phyloP scores from a whole-genome alignment of 2,329 filamentous ascomycete species.

The Epichloe amarillans region DNA sequence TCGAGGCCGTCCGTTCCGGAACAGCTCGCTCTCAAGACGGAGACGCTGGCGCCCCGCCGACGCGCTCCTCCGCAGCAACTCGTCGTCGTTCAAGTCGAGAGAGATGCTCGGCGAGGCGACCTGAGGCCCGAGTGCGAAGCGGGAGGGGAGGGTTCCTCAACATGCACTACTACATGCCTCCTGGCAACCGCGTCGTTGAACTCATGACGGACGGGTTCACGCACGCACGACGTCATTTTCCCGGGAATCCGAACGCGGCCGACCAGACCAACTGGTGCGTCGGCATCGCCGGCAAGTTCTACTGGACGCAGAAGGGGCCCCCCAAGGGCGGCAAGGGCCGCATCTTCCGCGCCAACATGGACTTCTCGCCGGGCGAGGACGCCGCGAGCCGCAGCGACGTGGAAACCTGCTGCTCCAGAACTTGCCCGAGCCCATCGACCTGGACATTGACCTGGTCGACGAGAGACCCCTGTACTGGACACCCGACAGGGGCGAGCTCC shows the following conservation, averaged over 20 bases:
- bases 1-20: conserved; percentile 41
- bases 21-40: conserved; percentile 32
- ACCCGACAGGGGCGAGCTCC: conserved; percentile 45
- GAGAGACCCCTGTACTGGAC: conserved; percentile 44
- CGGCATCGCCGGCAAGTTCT: conserved; percentile 38
- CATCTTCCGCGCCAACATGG: conserved; percentile 36
- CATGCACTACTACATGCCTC: conserved; percentile 39
- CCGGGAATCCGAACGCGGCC: conserved; percentile 15
- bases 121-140: conserved; percentile 23
- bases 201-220: conserved; percentile 39
- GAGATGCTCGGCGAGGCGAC: conserved; percentile 32
- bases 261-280: conserved; percentile 37
- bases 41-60: conserved; percentile 31
- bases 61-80: conserved; percentile 36
- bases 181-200: conserved; percentile 32
- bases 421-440: conserved; percentile 43
- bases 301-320: conserved; percentile 47
- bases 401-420: conserved; percentile 25
- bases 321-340: conserved; percentile 36
- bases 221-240: conserved; percentile 28
- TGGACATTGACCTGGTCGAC: conserved; percentile 35
- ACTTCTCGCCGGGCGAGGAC: conserved; percentile 21
- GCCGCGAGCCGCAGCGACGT: conserved; percentile 26
- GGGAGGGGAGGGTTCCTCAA: conserved; percentile 31
- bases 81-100: conserved; percentile 36